Evolutionary conservation across 208 protist species (phyloP).

Genomic region (Trypanosoma congolense): DNA sequence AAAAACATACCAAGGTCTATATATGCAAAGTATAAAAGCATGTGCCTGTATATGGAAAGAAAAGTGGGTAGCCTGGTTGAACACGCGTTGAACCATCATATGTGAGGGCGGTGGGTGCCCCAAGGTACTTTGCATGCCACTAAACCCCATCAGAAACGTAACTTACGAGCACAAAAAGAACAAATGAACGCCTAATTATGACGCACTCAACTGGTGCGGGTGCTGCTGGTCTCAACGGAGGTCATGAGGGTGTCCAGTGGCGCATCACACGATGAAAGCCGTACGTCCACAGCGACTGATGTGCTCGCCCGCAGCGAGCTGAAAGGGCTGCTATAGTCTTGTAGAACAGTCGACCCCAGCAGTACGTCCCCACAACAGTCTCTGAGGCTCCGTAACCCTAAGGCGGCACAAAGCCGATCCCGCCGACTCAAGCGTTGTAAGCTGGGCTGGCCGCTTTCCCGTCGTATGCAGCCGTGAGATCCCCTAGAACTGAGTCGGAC

Average conservation of each 20-base stretch:
- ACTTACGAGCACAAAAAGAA: no score
- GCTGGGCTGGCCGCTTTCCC: neutral
- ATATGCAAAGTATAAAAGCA: no score
- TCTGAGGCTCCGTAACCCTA: neutral
- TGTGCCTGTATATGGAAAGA: no score
- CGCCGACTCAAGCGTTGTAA: neutral
- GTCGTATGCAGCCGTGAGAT: neutral
- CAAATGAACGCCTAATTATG: no score
- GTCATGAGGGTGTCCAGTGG: slow-evolving; percentile 20
- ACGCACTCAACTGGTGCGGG: neutral
- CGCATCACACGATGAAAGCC: slow-evolving; percentile 11
- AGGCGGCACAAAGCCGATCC: neutral
- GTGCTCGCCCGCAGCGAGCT: slow-evolving; percentile 14
- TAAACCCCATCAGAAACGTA: no score
- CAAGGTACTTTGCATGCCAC: no score
- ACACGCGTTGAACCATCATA: no score
- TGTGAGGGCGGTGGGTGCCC: no score
- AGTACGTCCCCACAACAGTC: neutral
- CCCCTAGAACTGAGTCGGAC: neutral
- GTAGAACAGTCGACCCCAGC: neutral
- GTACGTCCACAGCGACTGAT: slow-evolving; percentile 10
- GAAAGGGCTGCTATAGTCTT: slow-evolving; percentile 10
- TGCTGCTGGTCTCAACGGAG: neutral
- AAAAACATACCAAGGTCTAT: no score
- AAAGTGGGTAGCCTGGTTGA: no score